Evolutionary conservation across 495 filamentous ascomycete species (phyloP), one percentile per base, ranked within the genome.

Genomic region (Geoglossum glabrum): DNA sequence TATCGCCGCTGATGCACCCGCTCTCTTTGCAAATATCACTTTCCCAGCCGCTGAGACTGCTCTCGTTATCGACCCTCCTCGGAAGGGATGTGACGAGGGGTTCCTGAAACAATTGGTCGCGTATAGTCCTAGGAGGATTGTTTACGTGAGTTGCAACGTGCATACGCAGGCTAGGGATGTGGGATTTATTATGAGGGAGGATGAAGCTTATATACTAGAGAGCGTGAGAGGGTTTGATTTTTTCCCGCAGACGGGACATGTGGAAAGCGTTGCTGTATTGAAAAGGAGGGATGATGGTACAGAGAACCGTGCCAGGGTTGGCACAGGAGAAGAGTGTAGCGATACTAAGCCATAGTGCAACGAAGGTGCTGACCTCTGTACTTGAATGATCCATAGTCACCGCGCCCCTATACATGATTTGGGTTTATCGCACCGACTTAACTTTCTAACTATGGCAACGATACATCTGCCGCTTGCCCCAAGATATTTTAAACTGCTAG

Each of bases 111-210:
- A 98, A 73, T 68, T 98, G 60, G 66, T 96, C 23, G 64, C 67
- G 21, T 96, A 80, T 62, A 81, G 73, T 50, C 92, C 92, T 5
- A 74, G 74, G 57, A 71, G 90, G 49, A 77, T 97, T 13, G 82
- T 94, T 8, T 98, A 98, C 65, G 92, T 98, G 23, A 90, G 85
- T 58, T 98, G 92, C 62, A 97, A 98, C 66, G 93, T 97, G 57
- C 93, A 97, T 64, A 95, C 92, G 23, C 92, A 98, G 72, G 93
- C 92, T 34, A 73, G 93, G 54, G 92, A 98, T 71, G 81, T 97
- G 1, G 89, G 87, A 0, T 74, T 86, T 33, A 70, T 95, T 69
- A 86, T 94, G 0, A 75, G 81, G 55, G 86, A 85, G 45, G 65
- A 70, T 63, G 64, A 67, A 43, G 68, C 62, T 11, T 98, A 95